These are phyloP conservation scores for Mucor ambiguus DNA, from an alignment of 371 early-diverging fungal species.

Conservation along the genomic window DNA sequence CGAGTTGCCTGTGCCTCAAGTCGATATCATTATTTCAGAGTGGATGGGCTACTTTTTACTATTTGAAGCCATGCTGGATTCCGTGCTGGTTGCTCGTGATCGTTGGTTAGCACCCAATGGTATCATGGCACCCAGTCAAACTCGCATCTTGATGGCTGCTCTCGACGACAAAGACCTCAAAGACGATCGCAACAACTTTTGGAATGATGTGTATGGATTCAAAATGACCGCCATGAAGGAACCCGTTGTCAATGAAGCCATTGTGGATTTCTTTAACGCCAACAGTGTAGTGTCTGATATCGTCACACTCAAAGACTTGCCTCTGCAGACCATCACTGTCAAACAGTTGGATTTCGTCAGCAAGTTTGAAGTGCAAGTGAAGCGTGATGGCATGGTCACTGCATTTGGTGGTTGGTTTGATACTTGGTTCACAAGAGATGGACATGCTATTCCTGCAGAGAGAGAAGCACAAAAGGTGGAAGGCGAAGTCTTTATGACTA, in stretches of 20 bases:
- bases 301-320: constrained; percentile 72
- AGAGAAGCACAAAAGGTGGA: constrained; percentile 39
- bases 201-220: constrained; percentile 91
- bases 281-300: constrained; percentile 69
- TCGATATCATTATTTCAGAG: constrained; percentile 89
- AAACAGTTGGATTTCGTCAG: constrained; percentile 55
- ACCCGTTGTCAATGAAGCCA: constrained; percentile 57
- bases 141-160: constrained; percentile 74
- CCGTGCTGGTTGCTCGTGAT: constrained; percentile 85
- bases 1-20: constrained; percentile 72
- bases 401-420: constrained; percentile 88
- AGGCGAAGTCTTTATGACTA: constrained; percentile 58
- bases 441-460: constrained; percentile 47
- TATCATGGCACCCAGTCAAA: constrained; percentile 77
- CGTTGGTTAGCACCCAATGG: constrained; percentile 73
- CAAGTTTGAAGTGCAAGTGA: constrained; percentile 62
- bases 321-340: constrained; percentile 59
- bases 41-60: constrained; percentile 94
- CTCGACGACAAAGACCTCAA: constrained; percentile 82
- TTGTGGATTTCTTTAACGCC: constrained; percentile 70
- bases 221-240: constrained; percentile 83
- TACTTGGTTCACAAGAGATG: constrained; percentile 78
- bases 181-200: constrained; percentile 77
- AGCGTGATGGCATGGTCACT: constrained; percentile 65
- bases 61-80: constrained; percentile 91